phyloP scores from a whole-genome alignment of 75 land plant species.

The Cupressus sempervirens region DNA sequence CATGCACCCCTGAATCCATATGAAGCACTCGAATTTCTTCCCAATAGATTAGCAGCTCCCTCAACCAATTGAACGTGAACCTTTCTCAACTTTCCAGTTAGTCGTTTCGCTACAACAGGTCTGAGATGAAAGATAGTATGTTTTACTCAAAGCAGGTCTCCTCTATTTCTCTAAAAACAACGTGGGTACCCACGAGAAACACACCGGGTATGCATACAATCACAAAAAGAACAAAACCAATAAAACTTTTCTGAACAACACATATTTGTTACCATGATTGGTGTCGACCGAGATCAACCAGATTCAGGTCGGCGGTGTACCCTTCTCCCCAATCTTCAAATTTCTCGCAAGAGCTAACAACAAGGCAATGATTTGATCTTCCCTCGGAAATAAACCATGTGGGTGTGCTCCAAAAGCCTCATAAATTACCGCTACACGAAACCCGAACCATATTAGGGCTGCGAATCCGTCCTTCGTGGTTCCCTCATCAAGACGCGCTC shows the following conservation, averaged over 20 bases:
- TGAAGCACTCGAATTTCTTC: not conserved
- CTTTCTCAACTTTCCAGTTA: not conserved
- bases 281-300: not conserved
- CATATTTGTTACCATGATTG: not conserved
- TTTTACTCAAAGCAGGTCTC: not conserved
- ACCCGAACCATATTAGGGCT: too few relatives aligned
- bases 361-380: not conserved
- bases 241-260: not conserved
- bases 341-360: not conserved
- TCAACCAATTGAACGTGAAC: not conserved
- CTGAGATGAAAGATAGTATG: not conserved
- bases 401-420: not conserved
- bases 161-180: not conserved
- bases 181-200: not conserved
- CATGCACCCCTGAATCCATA: constrained; percentile 1
- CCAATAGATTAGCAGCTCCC: not conserved
- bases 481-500: too few relatives aligned
- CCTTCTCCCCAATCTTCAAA: not conserved
- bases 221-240: not conserved
- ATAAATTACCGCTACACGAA: too few relatives aligned
- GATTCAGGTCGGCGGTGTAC: not conserved
- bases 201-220: not conserved
- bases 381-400: not conserved
- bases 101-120: not conserved
- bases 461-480: too few relatives aligned